Conservation (phyloP, 2,329 filamentous ascomycete genomes). For the Trichoderma breve region DNA sequence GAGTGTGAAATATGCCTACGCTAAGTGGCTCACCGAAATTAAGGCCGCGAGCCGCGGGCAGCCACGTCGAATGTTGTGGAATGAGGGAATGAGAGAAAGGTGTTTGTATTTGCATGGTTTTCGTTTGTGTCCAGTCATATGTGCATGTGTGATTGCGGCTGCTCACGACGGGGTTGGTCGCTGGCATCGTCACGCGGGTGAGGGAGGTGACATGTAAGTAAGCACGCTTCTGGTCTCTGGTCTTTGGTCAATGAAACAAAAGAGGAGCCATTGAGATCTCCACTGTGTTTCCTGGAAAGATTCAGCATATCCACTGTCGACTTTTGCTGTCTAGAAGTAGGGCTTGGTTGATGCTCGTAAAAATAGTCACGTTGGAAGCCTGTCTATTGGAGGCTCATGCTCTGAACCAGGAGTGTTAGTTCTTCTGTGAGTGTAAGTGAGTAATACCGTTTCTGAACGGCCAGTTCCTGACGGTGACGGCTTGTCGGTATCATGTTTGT, state of each 20-base stretch:
- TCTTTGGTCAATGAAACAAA: neutral
- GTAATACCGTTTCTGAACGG: neutral
- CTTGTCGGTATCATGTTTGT: neutral
- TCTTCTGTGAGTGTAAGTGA: neutral
- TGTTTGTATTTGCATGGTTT: neutral
- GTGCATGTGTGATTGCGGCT: neutral
- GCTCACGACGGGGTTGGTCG: neutral
- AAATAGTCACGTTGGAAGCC: neutral
- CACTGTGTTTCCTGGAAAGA: neutral
- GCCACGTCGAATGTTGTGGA: neutral
- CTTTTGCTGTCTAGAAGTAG: neutral
- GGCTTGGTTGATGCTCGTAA: neutral
- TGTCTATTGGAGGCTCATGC: neutral
- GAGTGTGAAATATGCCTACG: conserved; percentile 7
- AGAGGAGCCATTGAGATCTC: neutral
- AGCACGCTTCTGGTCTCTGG: neutral
- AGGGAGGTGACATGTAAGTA: neutral
- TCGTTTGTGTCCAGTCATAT: neutral
- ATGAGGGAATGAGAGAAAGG: neutral
- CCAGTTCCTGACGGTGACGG: neutral
- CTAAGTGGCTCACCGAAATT: conserved; percentile 3
- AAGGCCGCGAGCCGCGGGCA: neutral
- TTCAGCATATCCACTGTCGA: neutral
- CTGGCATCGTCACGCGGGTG: neutral
- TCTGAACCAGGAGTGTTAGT: neutral